Conservation (phyloP, 2,329 filamentous ascomycete species). For the Phialophora macrospora region DNA sequence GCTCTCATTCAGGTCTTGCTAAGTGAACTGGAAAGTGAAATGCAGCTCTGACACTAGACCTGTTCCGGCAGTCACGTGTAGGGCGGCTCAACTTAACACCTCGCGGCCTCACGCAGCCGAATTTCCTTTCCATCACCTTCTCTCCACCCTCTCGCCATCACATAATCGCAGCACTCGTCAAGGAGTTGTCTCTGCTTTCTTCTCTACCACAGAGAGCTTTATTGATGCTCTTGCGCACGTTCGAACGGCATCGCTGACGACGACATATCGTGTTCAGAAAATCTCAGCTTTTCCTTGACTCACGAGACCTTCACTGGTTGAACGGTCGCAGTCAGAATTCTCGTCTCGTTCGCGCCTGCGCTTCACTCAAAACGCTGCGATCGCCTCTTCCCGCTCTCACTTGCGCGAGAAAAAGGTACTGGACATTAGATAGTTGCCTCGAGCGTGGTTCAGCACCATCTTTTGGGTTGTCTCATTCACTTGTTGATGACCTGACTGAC, state of each 20-base stretch:
- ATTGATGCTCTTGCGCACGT: constrained; percentile 11
- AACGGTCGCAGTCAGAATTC: constrained; percentile 41
- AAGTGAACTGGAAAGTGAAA: constrained; percentile 1
- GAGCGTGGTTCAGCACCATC: constrained; percentile 23
- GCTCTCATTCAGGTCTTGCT: not conserved
- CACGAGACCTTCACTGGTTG: constrained; percentile 69
- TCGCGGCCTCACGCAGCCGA: not conserved
- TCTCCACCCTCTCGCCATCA: constrained; percentile 26
- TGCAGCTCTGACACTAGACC: not conserved
- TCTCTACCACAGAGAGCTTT: not conserved
- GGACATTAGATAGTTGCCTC: constrained; percentile 29
- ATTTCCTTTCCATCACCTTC: constrained; percentile 25
- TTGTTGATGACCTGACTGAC: constrained; percentile 40
- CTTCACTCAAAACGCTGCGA: constrained; percentile 29
- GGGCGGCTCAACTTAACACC: not conserved
- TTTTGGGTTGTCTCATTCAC: constrained; percentile 39
- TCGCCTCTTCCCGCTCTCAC: constrained; percentile 29
- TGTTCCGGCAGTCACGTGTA: constrained; percentile 1
- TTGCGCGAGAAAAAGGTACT: constrained; percentile 30
- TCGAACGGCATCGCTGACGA: constrained; percentile 45
- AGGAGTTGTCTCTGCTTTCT: constrained; percentile 24
- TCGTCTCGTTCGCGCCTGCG: constrained; percentile 39
- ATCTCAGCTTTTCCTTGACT: constrained; percentile 38
- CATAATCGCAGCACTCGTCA: constrained; percentile 30
- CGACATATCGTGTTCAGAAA: constrained; percentile 46